A percentile compares a stretch with the other conserved stretches of the same genome.
phyloP scores from a whole-genome alignment of 768 basidiomycete genomes.

The Gymnopilus dilepis region DNA sequence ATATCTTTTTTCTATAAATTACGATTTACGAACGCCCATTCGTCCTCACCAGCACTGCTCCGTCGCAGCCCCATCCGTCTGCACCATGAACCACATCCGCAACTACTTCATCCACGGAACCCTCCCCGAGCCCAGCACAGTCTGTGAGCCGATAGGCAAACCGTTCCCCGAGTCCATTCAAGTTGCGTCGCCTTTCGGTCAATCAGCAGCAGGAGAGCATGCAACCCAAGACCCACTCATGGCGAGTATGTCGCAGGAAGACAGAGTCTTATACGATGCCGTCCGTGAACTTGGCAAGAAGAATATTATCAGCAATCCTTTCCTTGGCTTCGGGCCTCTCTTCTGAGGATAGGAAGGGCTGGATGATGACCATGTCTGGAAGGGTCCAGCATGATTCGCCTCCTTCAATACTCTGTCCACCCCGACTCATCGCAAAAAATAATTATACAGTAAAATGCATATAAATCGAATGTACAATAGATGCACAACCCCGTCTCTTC shows the following conservation, averaged over 20 bases:
- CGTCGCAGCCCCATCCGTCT: slow-evolving; percentile 37
- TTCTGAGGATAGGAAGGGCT: not conserved
- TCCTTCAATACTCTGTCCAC: not conserved
- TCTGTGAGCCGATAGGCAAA: slow-evolving; percentile 38
- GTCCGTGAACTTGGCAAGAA: slow-evolving; percentile 5
- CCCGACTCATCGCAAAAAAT: no score
- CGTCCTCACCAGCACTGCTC: slow-evolving; percentile 38
- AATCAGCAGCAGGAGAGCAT: not conserved
- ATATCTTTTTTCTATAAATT: not conserved
- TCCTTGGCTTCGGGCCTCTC: not conserved
- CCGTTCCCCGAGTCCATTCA: slow-evolving; percentile 6
- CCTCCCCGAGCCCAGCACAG: slow-evolving; percentile 43
- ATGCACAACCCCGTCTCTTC: no score
- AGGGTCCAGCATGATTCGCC: not conserved
- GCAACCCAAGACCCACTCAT: not conserved
- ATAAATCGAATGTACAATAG: no score
- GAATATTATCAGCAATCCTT: not conserved
- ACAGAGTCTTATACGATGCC: slow-evolving; percentile 1
- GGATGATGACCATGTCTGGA: no score
- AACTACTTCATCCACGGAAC: slow-evolving; percentile 47
- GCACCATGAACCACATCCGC: slow-evolving; percentile 39
- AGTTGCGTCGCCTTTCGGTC: not conserved
- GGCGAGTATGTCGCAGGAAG: not conserved
- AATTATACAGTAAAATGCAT: no score
- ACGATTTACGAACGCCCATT: not conserved